phyloP scores from a whole-genome alignment of 2,329 filamentous ascomycete species.

The Phoma sp. region DNA sequence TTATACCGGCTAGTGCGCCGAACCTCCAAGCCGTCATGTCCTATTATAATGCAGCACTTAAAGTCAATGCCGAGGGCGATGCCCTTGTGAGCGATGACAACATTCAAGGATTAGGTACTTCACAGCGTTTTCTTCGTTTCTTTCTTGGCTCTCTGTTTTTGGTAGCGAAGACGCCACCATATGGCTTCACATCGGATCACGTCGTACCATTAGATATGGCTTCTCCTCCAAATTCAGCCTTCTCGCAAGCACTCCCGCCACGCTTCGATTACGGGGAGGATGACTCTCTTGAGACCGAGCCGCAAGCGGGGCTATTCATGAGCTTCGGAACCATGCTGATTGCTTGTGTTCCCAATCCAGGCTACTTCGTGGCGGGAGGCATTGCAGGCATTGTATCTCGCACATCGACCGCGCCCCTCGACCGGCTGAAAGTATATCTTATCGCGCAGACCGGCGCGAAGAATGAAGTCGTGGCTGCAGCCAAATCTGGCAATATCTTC shows the following conservation, averaged over 20 bases:
- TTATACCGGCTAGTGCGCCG: conserved; percentile 74
- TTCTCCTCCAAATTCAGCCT: conserved; percentile 27
- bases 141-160: conserved; percentile 78
- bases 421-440: conserved; percentile 95
- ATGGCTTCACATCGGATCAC: conserved; percentile 33
- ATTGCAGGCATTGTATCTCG: conserved; percentile 92
- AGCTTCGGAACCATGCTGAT: conserved; percentile 58
- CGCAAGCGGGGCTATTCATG: conserved; percentile 36
- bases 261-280: conserved; percentile 36
- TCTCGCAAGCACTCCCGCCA: conserved; percentile 46
- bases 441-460: conserved; percentile 82
- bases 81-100: conserved; percentile 89
- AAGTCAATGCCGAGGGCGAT: conserved; percentile 91
- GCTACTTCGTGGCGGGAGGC: conserved; percentile 97
- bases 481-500: conserved; percentile 72
- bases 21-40: conserved; percentile 83
- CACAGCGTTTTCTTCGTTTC: conserved; percentile 69
- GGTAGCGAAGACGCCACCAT: conserved; percentile 62
- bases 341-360: conserved; percentile 77
- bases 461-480: conserved; percentile 66
- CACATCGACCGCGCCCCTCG: conserved; percentile 92
- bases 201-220: conserved; percentile 37
- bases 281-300: conserved; percentile 34
- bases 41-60: conserved; percentile 89
- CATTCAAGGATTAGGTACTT: conserved; percentile 92